These are phyloP conservation scores for Kingdonia uniflora DNA, from an alignment of 164 flowering plant species.

Conservation along the genomic window DNA sequence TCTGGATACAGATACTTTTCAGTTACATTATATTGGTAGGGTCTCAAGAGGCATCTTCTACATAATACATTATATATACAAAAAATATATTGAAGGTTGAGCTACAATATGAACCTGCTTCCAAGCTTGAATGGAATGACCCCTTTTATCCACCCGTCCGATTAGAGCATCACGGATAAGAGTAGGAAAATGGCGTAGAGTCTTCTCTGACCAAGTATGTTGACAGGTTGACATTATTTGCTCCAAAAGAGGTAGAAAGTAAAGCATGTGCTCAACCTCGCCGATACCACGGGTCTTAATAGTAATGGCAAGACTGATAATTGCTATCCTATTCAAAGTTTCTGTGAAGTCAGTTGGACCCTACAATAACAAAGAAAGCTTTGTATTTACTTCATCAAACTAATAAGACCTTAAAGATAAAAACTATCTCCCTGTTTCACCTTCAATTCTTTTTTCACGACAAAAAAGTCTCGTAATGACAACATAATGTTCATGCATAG, in stretches of 20 bases:
- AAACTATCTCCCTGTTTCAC: conserved; percentile 22
- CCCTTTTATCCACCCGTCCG: conserved; percentile 67
- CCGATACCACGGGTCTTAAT: conserved; percentile 94
- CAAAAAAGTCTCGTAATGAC: conserved; percentile 76
- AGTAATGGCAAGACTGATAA: conserved; percentile 80
- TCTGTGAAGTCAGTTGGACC: conserved; percentile 95
- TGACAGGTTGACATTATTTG: conserved; percentile 79
- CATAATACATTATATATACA: too few species aligned
- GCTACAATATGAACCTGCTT: conserved; percentile 52
- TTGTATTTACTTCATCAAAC: neutral
- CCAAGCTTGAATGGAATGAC: conserved; percentile 87
- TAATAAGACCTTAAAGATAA: neutral
- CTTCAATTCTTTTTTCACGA: conserved; percentile 90
- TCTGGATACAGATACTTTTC: too few species aligned
- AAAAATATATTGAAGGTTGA: too few species aligned
- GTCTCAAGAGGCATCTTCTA: too few species aligned
- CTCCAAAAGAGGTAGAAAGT: conserved; percentile 75
- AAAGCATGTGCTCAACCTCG: conserved; percentile 78
- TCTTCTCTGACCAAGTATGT: conserved; percentile 96
- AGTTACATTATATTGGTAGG: too few species aligned
- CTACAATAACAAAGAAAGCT: conserved; percentile 24
- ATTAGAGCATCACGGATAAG: conserved; percentile 67
- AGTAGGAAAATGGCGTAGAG: conserved; percentile 73
- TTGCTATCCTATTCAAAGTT: conserved; percentile 76
- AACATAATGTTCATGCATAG: conserved; percentile 90